A percentile compares a stretch with the other conserved stretches of the same genome.
Evolutionary conservation across 345 rosid genomes (phyloP).

Genomic region (Pistacia atlantica): DNA sequence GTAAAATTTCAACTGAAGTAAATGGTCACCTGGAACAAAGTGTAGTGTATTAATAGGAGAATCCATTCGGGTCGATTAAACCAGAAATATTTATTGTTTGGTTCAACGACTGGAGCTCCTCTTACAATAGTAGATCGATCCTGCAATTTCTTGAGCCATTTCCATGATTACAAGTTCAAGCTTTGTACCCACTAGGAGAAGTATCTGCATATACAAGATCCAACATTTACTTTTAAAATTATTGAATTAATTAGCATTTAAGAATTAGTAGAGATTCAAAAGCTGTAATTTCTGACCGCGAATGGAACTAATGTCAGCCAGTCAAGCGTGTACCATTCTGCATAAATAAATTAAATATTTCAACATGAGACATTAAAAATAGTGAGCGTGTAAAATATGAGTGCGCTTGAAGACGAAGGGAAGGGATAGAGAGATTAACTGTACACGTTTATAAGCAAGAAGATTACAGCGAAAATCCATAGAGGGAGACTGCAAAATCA

Average conservation of each 20-base stretch:
- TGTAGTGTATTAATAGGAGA: constrained; percentile 47
- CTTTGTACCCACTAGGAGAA: constrained; percentile 53
- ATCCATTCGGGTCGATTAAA: constrained; percentile 57
- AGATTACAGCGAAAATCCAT: constrained; percentile 48
- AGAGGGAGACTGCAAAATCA: constrained; percentile 46
- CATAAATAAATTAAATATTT: constrained; percentile 8
- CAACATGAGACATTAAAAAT: background rate
- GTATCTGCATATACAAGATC: constrained; percentile 36
- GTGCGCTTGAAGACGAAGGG: background rate
- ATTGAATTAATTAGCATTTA: too few species aligned
- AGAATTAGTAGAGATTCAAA: background rate
- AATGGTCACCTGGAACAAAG: constrained; percentile 41
- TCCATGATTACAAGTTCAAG: constrained; percentile 59
- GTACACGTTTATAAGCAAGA: constrained; percentile 53
- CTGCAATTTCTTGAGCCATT: constrained; percentile 54
- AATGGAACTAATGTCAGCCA: constrained; percentile 48
- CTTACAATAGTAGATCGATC: constrained; percentile 39
- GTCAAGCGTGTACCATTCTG: constrained; percentile 54
- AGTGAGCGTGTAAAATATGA: too few species aligned
- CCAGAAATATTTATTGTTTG: constrained; percentile 61
- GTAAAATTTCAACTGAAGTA: too few species aligned
- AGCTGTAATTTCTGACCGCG: constrained; percentile 26
- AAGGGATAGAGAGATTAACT: constrained; percentile 24
- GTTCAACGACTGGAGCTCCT: constrained; percentile 62
- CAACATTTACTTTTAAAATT: too few species aligned